phyloP scores from a whole-genome alignment of 257 asterid genomes.

The Thymus quinquecostatus region DNA sequence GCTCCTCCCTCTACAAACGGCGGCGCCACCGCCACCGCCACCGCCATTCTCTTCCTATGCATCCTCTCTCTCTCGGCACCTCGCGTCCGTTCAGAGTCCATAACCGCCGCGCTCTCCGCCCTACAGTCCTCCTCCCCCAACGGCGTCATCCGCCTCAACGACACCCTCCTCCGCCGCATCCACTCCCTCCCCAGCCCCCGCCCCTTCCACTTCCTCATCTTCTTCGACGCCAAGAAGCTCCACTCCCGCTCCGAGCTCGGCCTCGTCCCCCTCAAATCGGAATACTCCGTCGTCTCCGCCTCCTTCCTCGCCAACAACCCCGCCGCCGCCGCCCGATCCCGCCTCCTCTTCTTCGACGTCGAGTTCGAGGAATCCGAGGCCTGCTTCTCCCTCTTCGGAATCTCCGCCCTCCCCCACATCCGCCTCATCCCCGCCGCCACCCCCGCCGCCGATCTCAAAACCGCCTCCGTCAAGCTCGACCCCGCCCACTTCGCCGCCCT shows the following conservation, averaged over 20 bases:
- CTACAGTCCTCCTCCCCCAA: conserved; percentile 59
- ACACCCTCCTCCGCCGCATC: conserved; percentile 60
- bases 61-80: conserved; percentile 36
- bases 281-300: conserved; percentile 60
- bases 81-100: conserved; percentile 30
- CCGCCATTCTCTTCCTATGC: conserved; percentile 23
- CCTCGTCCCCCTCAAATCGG: conserved; percentile 62
- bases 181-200: conserved; percentile 64
- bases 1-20: conserved; percentile 35
- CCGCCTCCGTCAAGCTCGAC: conserved; percentile 57
- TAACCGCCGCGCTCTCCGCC: conserved; percentile 48
- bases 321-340: conserved; percentile 25
- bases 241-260: conserved; percentile 66
- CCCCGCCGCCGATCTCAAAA: conserved; percentile 49
- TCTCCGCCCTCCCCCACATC: conserved; percentile 68
- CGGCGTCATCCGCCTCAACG: conserved; percentile 71
- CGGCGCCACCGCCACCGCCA: not conserved
- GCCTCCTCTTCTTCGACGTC: conserved; percentile 60
- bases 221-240: conserved; percentile 81
- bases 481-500: conserved; percentile 43
- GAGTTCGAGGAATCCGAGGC: conserved; percentile 62
- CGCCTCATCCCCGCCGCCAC: conserved; percentile 56
- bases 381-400: conserved; percentile 48
- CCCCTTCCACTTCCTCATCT: conserved; percentile 68
- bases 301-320: conserved; percentile 68